Percentiles rank a stretch among this genome's conserved stretches.
phyloP scores from a whole-genome alignment of 2,329 filamentous ascomycete species.

The Aspergillus fischeri region DNA sequence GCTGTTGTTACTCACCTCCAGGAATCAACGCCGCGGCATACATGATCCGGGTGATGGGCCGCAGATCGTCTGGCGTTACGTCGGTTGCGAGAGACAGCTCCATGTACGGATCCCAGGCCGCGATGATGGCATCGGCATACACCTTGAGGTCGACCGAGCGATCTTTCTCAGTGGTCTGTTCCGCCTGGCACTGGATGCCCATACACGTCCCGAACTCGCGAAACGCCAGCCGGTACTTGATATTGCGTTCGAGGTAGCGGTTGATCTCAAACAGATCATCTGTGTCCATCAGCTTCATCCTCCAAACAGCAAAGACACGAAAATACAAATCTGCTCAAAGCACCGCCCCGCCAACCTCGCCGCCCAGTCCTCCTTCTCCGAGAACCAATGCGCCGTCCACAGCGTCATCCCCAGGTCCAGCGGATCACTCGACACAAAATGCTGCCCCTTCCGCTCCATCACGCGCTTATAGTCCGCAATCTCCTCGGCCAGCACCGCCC shows the following conservation, averaged over 20 bases:
- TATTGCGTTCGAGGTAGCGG: constrained; percentile 32
- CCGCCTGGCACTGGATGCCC: constrained; percentile 42
- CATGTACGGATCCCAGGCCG: constrained; percentile 38
- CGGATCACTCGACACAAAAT: constrained; percentile 47
- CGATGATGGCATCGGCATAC: constrained; percentile 34
- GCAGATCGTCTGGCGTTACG: constrained; percentile 41
- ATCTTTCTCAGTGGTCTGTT: constrained; percentile 33
- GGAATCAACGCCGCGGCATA: constrained; percentile 54
- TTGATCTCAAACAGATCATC: constrained; percentile 35
- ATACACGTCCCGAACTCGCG: constrained; percentile 53
- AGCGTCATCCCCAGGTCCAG: constrained; percentile 59
- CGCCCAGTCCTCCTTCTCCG: constrained; percentile 48
- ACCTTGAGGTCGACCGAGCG: constrained; percentile 25
- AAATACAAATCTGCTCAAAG: constrained; percentile 35
- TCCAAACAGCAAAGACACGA: neutral
- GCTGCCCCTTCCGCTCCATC: constrained; percentile 43
- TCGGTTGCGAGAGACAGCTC: constrained; percentile 29
- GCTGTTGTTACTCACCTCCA: constrained; percentile 44
- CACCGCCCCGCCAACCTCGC: constrained; percentile 32
- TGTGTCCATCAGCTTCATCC: constrained; percentile 12
- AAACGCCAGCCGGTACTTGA: constrained; percentile 46
- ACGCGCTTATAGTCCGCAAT: constrained; percentile 51
- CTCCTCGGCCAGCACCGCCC: constrained; percentile 42
- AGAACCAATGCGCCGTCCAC: constrained; percentile 53
- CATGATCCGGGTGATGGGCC: constrained; percentile 55